Base-by-base conservation (phyloP, 2,329 filamentous ascomycete species). In the Dactylonectria estremocensis region DNA sequence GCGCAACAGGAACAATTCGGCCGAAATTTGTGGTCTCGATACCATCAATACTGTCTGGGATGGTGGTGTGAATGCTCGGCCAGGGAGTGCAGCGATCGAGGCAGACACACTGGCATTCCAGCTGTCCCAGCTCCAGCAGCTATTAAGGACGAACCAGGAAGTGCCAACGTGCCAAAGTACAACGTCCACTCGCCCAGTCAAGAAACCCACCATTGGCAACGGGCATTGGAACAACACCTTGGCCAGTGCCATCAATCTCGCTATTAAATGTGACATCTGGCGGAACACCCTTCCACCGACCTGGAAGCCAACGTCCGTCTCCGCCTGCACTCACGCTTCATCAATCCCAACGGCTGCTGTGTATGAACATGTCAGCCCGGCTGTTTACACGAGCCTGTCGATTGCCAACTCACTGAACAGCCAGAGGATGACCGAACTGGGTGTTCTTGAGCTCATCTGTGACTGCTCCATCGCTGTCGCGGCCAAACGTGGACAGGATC, bases 381-480 rank as follows among this genome's bases (percentile, higher is more conserved):
- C 48, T 7, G 31, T 61, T 35, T 61, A 61, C 46, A 28, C 58
- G 16, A 61, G 35, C 18, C 5, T 61, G 0, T 53, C 48, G 3
- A 33, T 52, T n/a, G 58, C 58, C n/a, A 53, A 61, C 48, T 53
- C 58, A n/a, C 3, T 31, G n/a, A 61, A 61, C 24, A 46, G 48
- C 14, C 58, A 61, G 13, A 20, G 58, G 37, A 40, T 43, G 14
- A 61, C 58, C 18, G 58, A 61, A 18, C 48, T 61, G n/a, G 14
- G 43, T 20, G 45, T 46, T 3, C 45, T 46, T 22, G 45, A 8
- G 45, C 45, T 46, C 45, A 46, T 46, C 45, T 24, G 22, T 14
- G 49, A 54, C 6, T 54, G 50, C 16, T 14, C 11, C 28, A 5
- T 49, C 46, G 46, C 46, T 22, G 28, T 28, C 46, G 8, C 20